A percentile compares a stretch with the other conserved stretches of the same genome.
phyloP scores from a whole-genome alignment of 768 basidiomycete species.

The Clavaria fumosa region DNA sequence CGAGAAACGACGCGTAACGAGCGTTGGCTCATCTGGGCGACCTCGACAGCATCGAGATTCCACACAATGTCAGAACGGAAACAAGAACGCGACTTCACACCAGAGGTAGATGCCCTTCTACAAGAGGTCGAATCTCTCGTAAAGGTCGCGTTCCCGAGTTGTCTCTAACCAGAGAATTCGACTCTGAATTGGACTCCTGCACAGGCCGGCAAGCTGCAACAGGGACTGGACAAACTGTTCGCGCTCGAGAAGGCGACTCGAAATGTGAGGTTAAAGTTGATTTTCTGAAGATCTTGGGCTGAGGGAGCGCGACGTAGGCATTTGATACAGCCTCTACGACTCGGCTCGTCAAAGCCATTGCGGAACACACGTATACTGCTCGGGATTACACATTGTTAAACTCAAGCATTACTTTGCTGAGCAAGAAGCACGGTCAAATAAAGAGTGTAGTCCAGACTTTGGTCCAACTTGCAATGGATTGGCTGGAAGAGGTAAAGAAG shows the following conservation, averaged over 20 bases:
- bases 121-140: conserved; percentile 51
- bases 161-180: background rate
- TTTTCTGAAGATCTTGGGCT: background rate
- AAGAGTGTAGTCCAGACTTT: conserved; percentile 84
- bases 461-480: conserved; percentile 73
- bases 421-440: conserved; percentile 96
- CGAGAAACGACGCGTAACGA: no score
- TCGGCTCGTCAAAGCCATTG: conserved; percentile 59
- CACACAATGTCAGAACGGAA: conserved; percentile 69
- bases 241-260: conserved; percentile 89
- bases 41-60: no score
- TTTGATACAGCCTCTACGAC: conserved; percentile 89
- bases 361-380: conserved; percentile 57
- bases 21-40: no score
- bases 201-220: conserved; percentile 70
- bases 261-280: conserved; percentile 42
- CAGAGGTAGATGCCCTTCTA: conserved; percentile 64
- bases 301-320: conserved; percentile 38
- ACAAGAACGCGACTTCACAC: conserved; percentile 76
- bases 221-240: conserved; percentile 81
- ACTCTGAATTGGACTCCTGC: background rate
- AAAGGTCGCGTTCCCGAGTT: conserved; percentile 35
- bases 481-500: conserved; percentile 63
- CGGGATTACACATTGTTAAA: conserved; percentile 60
- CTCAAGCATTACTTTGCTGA: conserved; percentile 46